Evolutionary conservation across 148 eudicot species (phyloP), one percentile per base, ranked within the genome.

Genomic region (Bassia scoparia): DNA sequence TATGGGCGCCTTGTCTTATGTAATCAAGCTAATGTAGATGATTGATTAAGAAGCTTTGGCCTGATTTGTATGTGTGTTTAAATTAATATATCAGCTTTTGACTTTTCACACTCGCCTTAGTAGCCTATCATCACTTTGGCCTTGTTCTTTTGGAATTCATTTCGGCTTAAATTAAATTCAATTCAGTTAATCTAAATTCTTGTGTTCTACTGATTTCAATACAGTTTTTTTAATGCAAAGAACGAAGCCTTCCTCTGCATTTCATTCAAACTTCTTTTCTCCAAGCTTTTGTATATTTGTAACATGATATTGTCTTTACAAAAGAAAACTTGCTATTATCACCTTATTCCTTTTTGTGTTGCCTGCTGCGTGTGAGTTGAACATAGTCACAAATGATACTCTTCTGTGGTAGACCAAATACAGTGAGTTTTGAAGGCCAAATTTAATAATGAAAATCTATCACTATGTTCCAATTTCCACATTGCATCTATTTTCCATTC

Each of bases 281-380:
- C 10, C 17, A 7, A 1, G 23, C 18, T 21, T 37, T 38, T 33
- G 4, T 34, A 6, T 24, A 23, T 38, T 30, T 12, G 43, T 33
- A 61, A 34, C 66, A 18, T 60, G 37, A 60, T 60, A 15, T 60
- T 60, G 37, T 37, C n/a, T n/a, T n/a, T n/a, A n/a, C n/a, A n/a
- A n/a, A n/a, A n/a, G n/a, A n/a, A n/a, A 61, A 34, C 66, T 33
- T 60, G 37, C 29, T 60, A 15, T 60, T 60, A n/a, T 37, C 9
- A 58, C 34, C 10, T 56, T 15, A 12, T 58, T 13, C 61, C 61
- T 58, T 58, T 58, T 58, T 56, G 61, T 56, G 33, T 58, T 31
- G 33, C 31, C 37, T 56, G 27, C 37, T 56, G 27, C 55, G 27
- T 46, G 10, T 27, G 55, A 46, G 35, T 16, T 29, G 53, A 67